Base-by-base conservation (phyloP, 768 basidiomycete genomes). In the Paxillus rubicundulus region DNA sequence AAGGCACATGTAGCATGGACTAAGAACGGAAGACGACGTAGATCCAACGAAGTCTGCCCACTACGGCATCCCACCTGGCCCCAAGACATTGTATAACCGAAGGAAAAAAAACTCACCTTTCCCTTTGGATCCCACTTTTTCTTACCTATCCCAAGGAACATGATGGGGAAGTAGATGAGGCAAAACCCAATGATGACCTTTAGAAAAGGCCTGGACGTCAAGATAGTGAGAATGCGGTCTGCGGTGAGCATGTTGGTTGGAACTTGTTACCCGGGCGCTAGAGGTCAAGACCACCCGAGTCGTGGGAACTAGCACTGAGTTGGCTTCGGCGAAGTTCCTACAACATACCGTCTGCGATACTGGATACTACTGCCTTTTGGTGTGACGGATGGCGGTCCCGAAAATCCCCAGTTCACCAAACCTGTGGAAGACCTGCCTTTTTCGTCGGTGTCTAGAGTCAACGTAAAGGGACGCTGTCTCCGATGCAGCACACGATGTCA, bases 81-180 rank as follows among this genome's bases (percentile, higher is more conserved):
- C 36, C 10, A 30, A 10, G 8, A 9, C 30, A 5, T 30, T 30
- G 10, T 12, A 27, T 32, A 14, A 17, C 9, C 9, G n/a, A n/a
- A n/a, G n/a, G n/a, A 18, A 1, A 21, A 17, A 5, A 21, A 20
- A 44, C 50, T 28, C 13, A 59, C 81, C 70, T 76, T 71, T 13
- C 76, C 77, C 34, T 70, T 71, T 12, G 79, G 78, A 55, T 82
- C 74, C 79, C 80, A 82, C 42, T 71, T 67, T 67, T 71, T 63
- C 66, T 66, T 47, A 3, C 61, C 54, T 9, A 57, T 2, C 13
- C 59, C 64, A 20, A 65, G 40, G n/a, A 59, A 32, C 64, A 65
- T 65, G 13, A 27, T 18, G 3, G 55, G 42, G n/a, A 52, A 2
- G 7, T 54, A 49, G 21, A 59, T 17, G 16, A 64, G 12, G 2